Base-by-base conservation (phyloP, 2,329 filamentous ascomycete genomes). In the Trichophyton schoenleinii region DNA sequence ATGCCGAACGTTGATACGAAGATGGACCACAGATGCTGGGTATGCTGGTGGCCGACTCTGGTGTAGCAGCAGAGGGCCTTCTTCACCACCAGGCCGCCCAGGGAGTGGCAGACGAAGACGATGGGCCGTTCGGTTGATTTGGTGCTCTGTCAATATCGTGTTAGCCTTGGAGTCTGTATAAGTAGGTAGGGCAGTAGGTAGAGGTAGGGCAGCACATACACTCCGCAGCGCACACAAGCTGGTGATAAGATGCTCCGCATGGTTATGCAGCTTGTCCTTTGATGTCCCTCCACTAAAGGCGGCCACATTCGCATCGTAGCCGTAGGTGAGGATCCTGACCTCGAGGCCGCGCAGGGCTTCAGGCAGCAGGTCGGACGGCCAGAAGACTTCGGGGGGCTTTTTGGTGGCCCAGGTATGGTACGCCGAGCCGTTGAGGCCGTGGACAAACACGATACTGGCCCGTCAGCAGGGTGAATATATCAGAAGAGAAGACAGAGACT, bases 1-100 rank as follows among this genome's bases (percentile, higher is more conserved):
- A 91, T 82, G 25, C 84, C 88, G 68, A 86, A 91, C 0, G 88
- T 91, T 0, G 86, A 89, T 8, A 89, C 80, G 66, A 82, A 89
- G 59, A 90, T 82, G 9, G 85, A 86, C 20, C 86, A 81, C 41
- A 84, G 79, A 61, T 87, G 80, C 63, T 88, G 82, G 42, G 84
- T 81, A 66, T 83, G 79, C 61, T 81, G 79, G 22, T 79, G 79
- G 6, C 77, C 78, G 11, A 87, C 70, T 67, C 84, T 85, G 65
- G 82, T 81, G 53, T 85, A 87, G 69, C 87, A 84, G 58, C 87
- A 79, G 57, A 91, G 74, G 1, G 86, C 84, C 55, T 85, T 78
- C 71, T 91, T 91, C 59, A 87, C 80, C 1, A 91, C 75, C 63
- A 90, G 82, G 5, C 87, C 88, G 3, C 87, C 88, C 1, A 91